phyloP scores from a whole-genome alignment of 306 rosid species.

The Vigna reflexopilosa region DNA sequence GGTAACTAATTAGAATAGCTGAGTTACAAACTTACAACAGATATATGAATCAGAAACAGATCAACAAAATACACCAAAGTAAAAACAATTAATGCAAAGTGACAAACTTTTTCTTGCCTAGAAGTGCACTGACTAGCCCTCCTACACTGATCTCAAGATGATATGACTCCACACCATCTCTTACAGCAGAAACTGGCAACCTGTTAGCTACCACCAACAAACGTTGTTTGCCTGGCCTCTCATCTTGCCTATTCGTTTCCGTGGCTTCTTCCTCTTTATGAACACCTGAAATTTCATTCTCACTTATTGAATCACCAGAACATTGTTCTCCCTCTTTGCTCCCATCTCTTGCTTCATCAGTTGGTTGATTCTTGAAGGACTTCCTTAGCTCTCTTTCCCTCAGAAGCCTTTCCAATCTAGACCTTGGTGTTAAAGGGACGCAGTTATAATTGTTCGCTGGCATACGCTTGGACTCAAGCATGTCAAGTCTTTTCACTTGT shows the following conservation, averaged over 20 bases:
- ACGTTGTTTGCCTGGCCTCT: conserved; percentile 69
- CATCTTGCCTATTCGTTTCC: conserved; percentile 64
- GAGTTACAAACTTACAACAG: conserved; percentile 9
- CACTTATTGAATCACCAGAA: conserved; percentile 46
- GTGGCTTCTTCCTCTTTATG: conserved; percentile 60
- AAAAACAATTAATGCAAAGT: conserved; percentile 39
- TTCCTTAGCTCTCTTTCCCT: conserved; percentile 92
- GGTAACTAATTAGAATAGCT: conserved; percentile 3
- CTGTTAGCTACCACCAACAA: conserved; percentile 92
- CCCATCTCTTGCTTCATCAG: conserved; percentile 63
- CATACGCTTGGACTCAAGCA: conserved; percentile 60
- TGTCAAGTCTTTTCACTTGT: not conserved
- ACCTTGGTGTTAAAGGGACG: conserved; percentile 74
- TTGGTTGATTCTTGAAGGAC: conserved; percentile 53
- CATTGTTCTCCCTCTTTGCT: conserved; percentile 56
- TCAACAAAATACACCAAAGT: conserved; percentile 14
- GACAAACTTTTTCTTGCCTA: conserved; percentile 64
- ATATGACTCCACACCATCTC: conserved; percentile 84
- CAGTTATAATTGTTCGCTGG: conserved; percentile 72
- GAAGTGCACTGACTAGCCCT: conserved; percentile 95
- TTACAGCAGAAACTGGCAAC: conserved; percentile 91
- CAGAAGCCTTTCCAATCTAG: conserved; percentile 89
- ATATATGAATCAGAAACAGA: conserved; percentile 32
- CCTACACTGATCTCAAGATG: conserved; percentile 91
- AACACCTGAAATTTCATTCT: conserved; percentile 47